phyloP scores from a whole-genome alignment of 2,329 filamentous ascomycete species.

The Teratosphaeria destructans region DNA sequence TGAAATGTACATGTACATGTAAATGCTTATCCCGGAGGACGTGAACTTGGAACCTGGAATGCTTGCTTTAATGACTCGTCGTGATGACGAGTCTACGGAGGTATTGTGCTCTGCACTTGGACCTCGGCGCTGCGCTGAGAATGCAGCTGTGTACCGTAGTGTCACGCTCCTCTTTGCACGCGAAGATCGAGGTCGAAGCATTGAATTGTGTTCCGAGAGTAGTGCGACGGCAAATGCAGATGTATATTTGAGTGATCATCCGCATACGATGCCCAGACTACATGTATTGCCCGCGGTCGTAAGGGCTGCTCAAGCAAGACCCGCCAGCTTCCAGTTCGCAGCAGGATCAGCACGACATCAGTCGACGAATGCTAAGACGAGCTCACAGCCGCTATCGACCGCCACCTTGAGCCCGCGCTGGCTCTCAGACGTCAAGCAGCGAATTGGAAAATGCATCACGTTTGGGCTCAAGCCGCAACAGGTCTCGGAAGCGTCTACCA shows the following conservation, averaged over 20 bases:
- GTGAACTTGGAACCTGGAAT: not conserved
- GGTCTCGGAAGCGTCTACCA: conserved; percentile 44
- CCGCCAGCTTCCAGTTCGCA: not conserved
- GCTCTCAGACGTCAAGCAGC: conserved; percentile 56
- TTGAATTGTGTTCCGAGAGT: not conserved
- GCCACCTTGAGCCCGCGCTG: conserved; percentile 46
- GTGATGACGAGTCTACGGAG: not conserved
- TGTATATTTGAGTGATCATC: not conserved
- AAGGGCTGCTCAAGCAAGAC: not conserved
- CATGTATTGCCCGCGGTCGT: not conserved
- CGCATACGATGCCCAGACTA: not conserved
- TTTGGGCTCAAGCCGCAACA: conserved; percentile 58
- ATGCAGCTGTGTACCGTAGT: not conserved
- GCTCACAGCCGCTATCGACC: not conserved
- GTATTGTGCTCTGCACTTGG: not conserved
- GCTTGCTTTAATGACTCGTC: not conserved
- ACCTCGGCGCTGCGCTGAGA: not conserved
- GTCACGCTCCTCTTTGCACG: not conserved
- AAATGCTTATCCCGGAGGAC: not conserved
- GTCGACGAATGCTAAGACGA: not conserved
- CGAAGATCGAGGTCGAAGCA: not conserved
- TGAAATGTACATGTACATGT: not conserved
- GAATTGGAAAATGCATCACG: conserved; percentile 63
- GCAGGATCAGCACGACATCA: not conserved
- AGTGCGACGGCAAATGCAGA: not conserved